A percentile compares a stretch with the other conserved stretches of the same genome.
Conservation (phyloP, 257 asterid genomes). For the Coffea eugenioides region DNA sequence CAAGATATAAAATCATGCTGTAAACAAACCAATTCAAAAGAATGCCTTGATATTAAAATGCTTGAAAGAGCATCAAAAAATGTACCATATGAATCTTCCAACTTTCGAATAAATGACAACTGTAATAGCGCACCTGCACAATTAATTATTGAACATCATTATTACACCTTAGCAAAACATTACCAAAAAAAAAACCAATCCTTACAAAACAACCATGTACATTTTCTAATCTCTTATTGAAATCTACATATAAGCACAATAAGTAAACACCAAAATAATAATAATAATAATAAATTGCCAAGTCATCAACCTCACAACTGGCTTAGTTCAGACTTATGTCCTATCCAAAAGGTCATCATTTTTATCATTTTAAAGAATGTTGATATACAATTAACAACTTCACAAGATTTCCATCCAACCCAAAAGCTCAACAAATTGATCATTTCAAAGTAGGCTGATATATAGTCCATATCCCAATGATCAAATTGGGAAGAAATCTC, state of each 20-base stretch:
- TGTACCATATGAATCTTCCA: conserved; percentile 79
- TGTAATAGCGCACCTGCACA: conserved; percentile 69
- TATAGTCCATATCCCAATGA: too few relatives aligned
- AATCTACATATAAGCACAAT: not conserved
- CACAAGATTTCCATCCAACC: too few relatives aligned
- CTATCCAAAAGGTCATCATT: not conserved
- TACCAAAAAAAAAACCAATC: not conserved
- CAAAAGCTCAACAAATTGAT: too few relatives aligned
- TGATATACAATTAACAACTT: too few relatives aligned
- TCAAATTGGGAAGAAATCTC: too few relatives aligned
- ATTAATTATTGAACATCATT: conserved; percentile 18
- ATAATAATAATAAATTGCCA: not conserved
- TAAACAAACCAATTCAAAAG: not conserved
- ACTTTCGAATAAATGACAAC: conserved; percentile 58
- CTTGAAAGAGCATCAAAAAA: conserved; percentile 23
- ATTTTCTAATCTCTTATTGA: not conserved
- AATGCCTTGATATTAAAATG: conserved; percentile 2
- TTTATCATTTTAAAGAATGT: too few relatives aligned
- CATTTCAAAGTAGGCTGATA: too few relatives aligned
- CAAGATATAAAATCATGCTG: not conserved
- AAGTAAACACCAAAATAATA: not conserved
- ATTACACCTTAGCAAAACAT: conserved; percentile 5
- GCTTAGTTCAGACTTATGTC: not conserved
- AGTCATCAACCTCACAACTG: not conserved
- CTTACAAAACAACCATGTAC: not conserved